These are phyloP conservation scores for Aspergillus bertholletiae DNA, from an alignment of 495 filamentous ascomycete genomes.

Conservation along the genomic window DNA sequence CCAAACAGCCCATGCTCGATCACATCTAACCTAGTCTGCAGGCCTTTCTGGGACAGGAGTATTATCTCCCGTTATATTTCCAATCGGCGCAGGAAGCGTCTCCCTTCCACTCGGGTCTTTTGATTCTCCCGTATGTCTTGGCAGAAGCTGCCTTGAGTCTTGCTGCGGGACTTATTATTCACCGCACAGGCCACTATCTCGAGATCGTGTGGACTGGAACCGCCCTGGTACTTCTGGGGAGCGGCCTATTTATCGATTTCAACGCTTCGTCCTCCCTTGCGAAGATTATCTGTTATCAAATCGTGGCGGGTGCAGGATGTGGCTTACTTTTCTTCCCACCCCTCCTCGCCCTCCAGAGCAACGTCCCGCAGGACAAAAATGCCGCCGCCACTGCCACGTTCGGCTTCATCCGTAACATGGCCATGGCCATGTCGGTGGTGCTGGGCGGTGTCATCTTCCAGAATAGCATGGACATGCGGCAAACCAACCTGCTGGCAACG, in stretches of 20 bases:
- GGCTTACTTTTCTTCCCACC: slow-evolving; percentile 56
- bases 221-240: slow-evolving; percentile 43
- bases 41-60: slow-evolving; percentile 51
- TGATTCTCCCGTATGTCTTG: slow-evolving; percentile 51
- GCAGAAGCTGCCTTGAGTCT: slow-evolving; percentile 48
- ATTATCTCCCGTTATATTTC: slow-evolving; percentile 57
- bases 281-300: slow-evolving; percentile 51
- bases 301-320: slow-evolving; percentile 56
- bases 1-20: background rate
- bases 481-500: slow-evolving; percentile 33
- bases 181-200: slow-evolving; percentile 57
- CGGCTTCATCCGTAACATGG: slow-evolving; percentile 69
- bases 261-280: slow-evolving; percentile 33
- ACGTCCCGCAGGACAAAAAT: slow-evolving; percentile 63
- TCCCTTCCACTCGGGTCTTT: slow-evolving; percentile 49
- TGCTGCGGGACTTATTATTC: slow-evolving; percentile 50
- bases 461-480: slow-evolving; percentile 51
- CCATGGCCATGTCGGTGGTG: slow-evolving; percentile 67
- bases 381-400: slow-evolving; percentile 76
- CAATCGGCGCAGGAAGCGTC: slow-evolving; percentile 49
- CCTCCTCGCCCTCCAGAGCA: slow-evolving; percentile 75
- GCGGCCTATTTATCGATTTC: slow-evolving; percentile 50
- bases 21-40: slow-evolving; percentile 7
- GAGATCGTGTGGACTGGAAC: slow-evolving; percentile 52
- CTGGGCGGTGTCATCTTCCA: slow-evolving; percentile 79